Conservation (phyloP, 805 yeast genomes). For the Candida morakotiae region DNA sequence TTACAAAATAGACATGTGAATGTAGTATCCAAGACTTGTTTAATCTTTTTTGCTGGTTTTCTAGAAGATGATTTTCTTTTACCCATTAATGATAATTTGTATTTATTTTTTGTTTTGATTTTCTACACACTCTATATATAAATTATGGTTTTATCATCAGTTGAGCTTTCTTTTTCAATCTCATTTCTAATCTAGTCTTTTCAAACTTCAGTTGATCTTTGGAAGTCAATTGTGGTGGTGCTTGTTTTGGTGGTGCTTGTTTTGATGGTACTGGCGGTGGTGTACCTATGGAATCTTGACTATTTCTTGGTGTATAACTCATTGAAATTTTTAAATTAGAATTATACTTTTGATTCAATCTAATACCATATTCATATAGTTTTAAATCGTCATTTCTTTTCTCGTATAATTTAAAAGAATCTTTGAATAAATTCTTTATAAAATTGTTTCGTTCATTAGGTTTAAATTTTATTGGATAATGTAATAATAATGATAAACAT, state of each 20-base stretch:
- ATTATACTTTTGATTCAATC: conserved; percentile 37
- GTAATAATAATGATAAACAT: conserved; percentile 44
- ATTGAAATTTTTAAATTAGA: conserved; percentile 29
- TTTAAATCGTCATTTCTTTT: conserved; percentile 32
- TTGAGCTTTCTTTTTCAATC: conserved; percentile 42
- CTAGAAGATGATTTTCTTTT: conserved; percentile 74
- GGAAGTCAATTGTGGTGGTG: conserved; percentile 12
- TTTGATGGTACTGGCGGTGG: conserved; percentile 7
- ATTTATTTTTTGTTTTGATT: not conserved
- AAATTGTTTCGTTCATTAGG: conserved; percentile 14
- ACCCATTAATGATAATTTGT: conserved; percentile 46
- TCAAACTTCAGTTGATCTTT: conserved; percentile 40
- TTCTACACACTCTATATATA: not conserved
- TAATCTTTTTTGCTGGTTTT: conserved; percentile 73
- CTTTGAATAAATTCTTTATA: conserved; percentile 24
- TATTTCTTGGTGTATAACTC: conserved; percentile 17
- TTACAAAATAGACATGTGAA: conserved; percentile 93
- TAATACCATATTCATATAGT: conserved; percentile 36
- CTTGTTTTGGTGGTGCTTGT: conserved; percentile 2
- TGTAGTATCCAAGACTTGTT: conserved; percentile 72
- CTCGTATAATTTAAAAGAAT: conserved; percentile 30
- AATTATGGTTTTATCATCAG: conserved; percentile 20
- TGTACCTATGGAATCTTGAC: conserved; percentile 15
- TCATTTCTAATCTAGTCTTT: conserved; percentile 42
- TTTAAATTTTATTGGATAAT: conserved; percentile 40